A percentile compares a stretch with the other conserved stretches of the same genome.
Evolutionary conservation across 768 basidiomycete genomes (phyloP).

Genomic region (Goffeauzyma gilvescens): DNA sequence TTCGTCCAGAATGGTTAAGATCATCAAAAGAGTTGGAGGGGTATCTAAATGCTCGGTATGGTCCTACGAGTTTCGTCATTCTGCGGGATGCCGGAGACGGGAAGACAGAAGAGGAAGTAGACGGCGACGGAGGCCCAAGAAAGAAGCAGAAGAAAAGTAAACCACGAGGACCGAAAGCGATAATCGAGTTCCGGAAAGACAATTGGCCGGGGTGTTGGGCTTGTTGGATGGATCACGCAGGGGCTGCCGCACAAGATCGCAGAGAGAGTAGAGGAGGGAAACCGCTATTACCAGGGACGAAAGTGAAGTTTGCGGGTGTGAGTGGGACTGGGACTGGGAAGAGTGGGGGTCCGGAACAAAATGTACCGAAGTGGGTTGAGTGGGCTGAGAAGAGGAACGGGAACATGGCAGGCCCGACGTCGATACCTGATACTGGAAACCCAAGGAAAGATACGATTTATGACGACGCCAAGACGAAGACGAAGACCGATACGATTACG

Average conservation of each 20-base stretch:
- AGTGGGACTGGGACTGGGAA: background rate
- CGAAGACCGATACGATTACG: too few relatives aligned
- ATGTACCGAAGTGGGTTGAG: too few relatives aligned
- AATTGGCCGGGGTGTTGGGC: constrained; percentile 32
- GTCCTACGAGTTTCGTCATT: constrained; percentile 19
- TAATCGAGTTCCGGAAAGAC: constrained; percentile 25
- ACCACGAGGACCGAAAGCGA: constrained; percentile 17
- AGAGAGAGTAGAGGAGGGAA: background rate
- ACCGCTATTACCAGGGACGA: constrained; percentile 15
- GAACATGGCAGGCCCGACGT: too few relatives aligned
- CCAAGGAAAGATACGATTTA: too few relatives aligned
- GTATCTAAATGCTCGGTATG: constrained; percentile 17
- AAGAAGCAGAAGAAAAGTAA: constrained; percentile 17
- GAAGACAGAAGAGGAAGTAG: constrained; percentile 1
- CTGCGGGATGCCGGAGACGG: constrained; percentile 10
- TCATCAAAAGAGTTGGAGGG: too few relatives aligned
- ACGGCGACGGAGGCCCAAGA: too few relatives aligned
- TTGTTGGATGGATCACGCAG: constrained; percentile 26
- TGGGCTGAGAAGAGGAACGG: too few relatives aligned
- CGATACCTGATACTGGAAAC: too few relatives aligned
- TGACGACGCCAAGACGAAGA: too few relatives aligned
- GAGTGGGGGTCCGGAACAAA: background rate
- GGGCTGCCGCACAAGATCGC: too few relatives aligned
- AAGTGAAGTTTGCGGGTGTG: constrained; percentile 20
- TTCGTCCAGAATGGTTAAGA: too few relatives aligned